phyloP scores from a whole-genome alignment of 371 early-diverging fungal genomes.

The Cokeromyces recurvatus region DNA sequence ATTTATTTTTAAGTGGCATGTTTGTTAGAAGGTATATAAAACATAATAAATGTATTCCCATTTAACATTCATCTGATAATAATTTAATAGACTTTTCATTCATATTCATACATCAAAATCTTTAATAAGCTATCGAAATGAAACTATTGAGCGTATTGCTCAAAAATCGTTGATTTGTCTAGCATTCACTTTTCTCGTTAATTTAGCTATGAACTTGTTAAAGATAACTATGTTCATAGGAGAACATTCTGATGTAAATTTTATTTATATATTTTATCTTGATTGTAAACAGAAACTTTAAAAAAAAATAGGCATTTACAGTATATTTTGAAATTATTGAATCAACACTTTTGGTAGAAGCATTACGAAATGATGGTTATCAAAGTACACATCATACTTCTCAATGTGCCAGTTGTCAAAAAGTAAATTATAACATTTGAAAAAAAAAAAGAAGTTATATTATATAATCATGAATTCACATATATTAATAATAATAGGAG shows the following conservation, averaged over 20 bases:
- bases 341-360: slow-evolving; percentile 44
- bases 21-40: slow-evolving; percentile 40
- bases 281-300: not conserved
- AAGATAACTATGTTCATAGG: slow-evolving; percentile 38
- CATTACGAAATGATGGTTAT: slow-evolving; percentile 34
- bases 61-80: too few relatives aligned
- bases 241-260: slow-evolving; percentile 34
- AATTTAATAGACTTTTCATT: slow-evolving; percentile 22
- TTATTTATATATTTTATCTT: not conserved
- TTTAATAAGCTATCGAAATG: slow-evolving; percentile 28
- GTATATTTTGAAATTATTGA: slow-evolving; percentile 41
- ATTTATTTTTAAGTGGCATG: slow-evolving; percentile 45
- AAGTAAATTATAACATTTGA: too few relatives aligned
- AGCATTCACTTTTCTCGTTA: slow-evolving; percentile 39
- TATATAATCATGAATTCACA: too few relatives aligned
- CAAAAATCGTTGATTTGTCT: slow-evolving; percentile 37
- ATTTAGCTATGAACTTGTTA: slow-evolving; percentile 44
- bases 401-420: slow-evolving; percentile 33
- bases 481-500: too few relatives aligned
- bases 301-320: slow-evolving; percentile 31
- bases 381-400: slow-evolving; percentile 4
- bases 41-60: too few relatives aligned
- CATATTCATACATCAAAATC: slow-evolving; percentile 27
- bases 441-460: too few relatives aligned
- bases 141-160: slow-evolving; percentile 32